phyloP scores from a whole-genome alignment of 2,329 filamentous ascomycete species.

The Aspergillus phoenicis region DNA sequence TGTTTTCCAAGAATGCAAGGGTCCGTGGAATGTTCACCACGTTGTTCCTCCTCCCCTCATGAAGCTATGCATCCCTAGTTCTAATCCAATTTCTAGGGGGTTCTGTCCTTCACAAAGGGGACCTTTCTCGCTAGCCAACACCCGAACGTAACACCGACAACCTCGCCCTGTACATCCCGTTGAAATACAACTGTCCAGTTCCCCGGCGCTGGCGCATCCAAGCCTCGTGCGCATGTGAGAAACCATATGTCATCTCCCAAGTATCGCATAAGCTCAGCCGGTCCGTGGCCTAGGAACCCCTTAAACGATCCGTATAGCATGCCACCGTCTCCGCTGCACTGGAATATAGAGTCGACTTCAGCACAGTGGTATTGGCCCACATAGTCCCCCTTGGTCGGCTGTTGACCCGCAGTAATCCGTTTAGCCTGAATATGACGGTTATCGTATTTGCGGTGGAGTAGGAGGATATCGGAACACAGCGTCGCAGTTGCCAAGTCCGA shows the following conservation, averaged over 20 bases:
- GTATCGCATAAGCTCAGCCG: constrained; percentile 40
- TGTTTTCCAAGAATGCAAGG: too few relatives aligned
- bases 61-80: too few relatives aligned
- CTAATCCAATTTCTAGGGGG: too few relatives aligned
- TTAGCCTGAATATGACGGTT: constrained; percentile 31
- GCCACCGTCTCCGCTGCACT: constrained; percentile 36
- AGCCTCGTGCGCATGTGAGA: constrained; percentile 42
- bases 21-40: too few relatives aligned
- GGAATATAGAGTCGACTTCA: constrained; percentile 44
- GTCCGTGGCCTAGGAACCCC: constrained; percentile 46
- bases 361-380: constrained; percentile 40
- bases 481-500: background rate
- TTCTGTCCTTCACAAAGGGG: background rate
- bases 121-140: constrained; percentile 45
- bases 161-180: constrained; percentile 26
- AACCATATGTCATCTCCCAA: constrained; percentile 46
- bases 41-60: too few relatives aligned
- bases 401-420: constrained; percentile 22
- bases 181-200: constrained; percentile 48
- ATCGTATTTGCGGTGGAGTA: constrained; percentile 29
- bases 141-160: constrained; percentile 38
- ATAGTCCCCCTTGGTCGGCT: constrained; percentile 9
- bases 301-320: constrained; percentile 49
- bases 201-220: constrained; percentile 48
- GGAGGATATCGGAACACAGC: background rate